Conservation (phyloP, 1,139 yeast species). For the Yamadazyma epiphylla region DNA sequence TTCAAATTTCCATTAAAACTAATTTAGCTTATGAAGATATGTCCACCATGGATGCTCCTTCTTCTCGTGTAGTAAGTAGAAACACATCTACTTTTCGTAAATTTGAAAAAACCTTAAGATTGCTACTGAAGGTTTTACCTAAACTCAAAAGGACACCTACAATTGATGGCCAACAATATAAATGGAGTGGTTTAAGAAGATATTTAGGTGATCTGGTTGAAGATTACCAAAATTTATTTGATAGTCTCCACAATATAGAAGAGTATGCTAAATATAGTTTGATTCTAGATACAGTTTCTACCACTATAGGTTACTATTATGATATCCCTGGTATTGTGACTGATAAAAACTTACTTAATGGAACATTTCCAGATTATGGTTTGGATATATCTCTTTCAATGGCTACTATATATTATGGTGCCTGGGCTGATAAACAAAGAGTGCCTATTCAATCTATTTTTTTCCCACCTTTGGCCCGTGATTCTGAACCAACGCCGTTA, state of each 20-base stretch:
- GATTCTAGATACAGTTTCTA: slow-evolving; percentile 59
- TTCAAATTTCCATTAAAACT: slow-evolving; percentile 61
- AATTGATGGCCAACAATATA: slow-evolving; percentile 7
- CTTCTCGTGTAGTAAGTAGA: slow-evolving; percentile 3
- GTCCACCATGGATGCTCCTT: slow-evolving; percentile 4
- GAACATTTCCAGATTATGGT: slow-evolving; percentile 56
- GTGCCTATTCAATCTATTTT: slow-evolving; percentile 60
- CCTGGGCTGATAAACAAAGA: slow-evolving; percentile 92
- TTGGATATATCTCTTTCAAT: slow-evolving; percentile 55
- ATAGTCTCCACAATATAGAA: slow-evolving; percentile 29
- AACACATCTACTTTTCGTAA: slow-evolving; percentile 12
- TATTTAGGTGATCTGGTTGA: slow-evolving; percentile 34
- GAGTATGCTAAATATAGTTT: slow-evolving; percentile 86
- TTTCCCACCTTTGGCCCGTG: slow-evolving; percentile 65
- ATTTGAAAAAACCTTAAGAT: slow-evolving; percentile 17
- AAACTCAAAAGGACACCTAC: slow-evolving; percentile 5
- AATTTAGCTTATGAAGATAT: slow-evolving; percentile 52
- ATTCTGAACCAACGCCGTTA: slow-evolving; percentile 43
- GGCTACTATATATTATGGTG: slow-evolving; percentile 81
- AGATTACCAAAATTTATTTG: slow-evolving; percentile 29
- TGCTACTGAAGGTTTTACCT: slow-evolving; percentile 1
- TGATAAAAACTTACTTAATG: slow-evolving; percentile 8
- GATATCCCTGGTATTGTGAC: slow-evolving; percentile 66
- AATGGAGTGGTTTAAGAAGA: slow-evolving; percentile 44
- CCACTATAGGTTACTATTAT: slow-evolving; percentile 56